A percentile compares a stretch with the other conserved stretches of the same genome.
phyloP scores from a whole-genome alignment of 139 green algal species.

The Volvox reticuliferus region DNA sequence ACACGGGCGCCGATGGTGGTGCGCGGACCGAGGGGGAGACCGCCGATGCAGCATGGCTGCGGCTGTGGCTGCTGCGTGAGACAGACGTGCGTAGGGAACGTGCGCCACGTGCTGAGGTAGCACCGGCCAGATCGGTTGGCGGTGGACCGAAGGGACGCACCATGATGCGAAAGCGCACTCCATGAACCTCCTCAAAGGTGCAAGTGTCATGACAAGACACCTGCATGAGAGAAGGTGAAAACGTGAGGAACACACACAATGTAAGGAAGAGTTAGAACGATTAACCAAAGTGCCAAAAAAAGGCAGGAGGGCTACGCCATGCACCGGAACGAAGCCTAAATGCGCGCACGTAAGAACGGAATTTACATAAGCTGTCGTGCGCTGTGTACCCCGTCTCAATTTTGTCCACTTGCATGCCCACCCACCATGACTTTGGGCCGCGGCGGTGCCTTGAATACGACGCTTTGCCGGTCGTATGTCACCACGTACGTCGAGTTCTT shows the following conservation, averaged over 20 bases:
- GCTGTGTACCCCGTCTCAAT: too few species aligned
- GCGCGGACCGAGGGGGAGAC: too few species aligned
- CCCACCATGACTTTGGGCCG: conserved; percentile 47
- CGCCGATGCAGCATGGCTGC: too few species aligned
- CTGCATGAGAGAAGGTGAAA: background rate
- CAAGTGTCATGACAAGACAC: conserved; percentile 51
- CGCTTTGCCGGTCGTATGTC: conserved; percentile 40
- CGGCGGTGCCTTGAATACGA: conserved; percentile 52
- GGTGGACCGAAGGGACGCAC: conserved; percentile 1
- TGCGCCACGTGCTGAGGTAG: background rate
- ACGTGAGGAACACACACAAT: too few species aligned
- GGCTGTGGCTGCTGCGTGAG: background rate
- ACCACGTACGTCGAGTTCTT: conserved; percentile 33
- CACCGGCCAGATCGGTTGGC: background rate
- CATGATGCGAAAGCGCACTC: conserved; percentile 56
- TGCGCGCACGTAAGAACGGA: too few species aligned
- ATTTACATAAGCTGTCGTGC: too few species aligned
- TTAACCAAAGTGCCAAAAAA: too few species aligned
- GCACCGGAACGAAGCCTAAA: too few species aligned
- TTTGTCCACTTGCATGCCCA: too few species aligned
- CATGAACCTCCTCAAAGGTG: conserved; percentile 59
- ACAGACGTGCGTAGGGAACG: background rate
- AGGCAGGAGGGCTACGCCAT: too few species aligned
- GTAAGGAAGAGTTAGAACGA: too few species aligned
- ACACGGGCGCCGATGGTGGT: too few species aligned